A percentile compares a stretch with the other conserved stretches of the same genome.
Evolutionary conservation across 805 yeast genomes (phyloP).

Genomic region (Candida yuanshanica): DNA sequence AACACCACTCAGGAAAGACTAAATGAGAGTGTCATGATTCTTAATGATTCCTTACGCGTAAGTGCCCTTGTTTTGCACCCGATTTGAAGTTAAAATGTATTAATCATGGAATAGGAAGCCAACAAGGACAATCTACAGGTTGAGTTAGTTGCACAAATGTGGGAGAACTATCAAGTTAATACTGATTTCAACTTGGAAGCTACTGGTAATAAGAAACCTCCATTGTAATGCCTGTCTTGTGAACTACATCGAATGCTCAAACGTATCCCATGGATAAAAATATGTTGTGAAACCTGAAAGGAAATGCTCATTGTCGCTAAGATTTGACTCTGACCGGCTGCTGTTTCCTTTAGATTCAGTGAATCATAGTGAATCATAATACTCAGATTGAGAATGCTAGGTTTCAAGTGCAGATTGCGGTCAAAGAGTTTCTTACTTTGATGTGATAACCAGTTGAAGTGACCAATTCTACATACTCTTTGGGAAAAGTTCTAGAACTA

Average conservation of each 20-base stretch:
- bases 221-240: slow-evolving; percentile 32
- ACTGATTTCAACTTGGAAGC: slow-evolving; percentile 65
- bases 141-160: slow-evolving; percentile 68
- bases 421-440: too few relatives aligned
- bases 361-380: too few relatives aligned
- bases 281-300: not conserved
- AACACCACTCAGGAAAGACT: slow-evolving; percentile 47
- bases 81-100: not conserved
- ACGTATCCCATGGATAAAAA: too few relatives aligned
- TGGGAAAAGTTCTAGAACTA: too few relatives aligned
- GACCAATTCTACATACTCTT: too few relatives aligned
- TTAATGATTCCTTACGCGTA: slow-evolving; percentile 54
- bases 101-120: slow-evolving; percentile 31
- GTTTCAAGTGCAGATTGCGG: too few relatives aligned
- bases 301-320: too few relatives aligned
- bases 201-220: slow-evolving; percentile 57
- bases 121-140: slow-evolving; percentile 63
- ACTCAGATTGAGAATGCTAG: too few relatives aligned
- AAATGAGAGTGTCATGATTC: slow-evolving; percentile 60
- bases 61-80: slow-evolving; percentile 4
- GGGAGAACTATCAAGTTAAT: slow-evolving; percentile 70
- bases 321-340: too few relatives aligned
- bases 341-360: too few relatives aligned
- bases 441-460: too few relatives aligned
- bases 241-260: too few relatives aligned